A percentile compares a stretch with the other conserved stretches of the same genome.
These are phyloP conservation scores for Sedum album DNA, from an alignment of 164 flowering plant species.

Conservation along the genomic window DNA sequence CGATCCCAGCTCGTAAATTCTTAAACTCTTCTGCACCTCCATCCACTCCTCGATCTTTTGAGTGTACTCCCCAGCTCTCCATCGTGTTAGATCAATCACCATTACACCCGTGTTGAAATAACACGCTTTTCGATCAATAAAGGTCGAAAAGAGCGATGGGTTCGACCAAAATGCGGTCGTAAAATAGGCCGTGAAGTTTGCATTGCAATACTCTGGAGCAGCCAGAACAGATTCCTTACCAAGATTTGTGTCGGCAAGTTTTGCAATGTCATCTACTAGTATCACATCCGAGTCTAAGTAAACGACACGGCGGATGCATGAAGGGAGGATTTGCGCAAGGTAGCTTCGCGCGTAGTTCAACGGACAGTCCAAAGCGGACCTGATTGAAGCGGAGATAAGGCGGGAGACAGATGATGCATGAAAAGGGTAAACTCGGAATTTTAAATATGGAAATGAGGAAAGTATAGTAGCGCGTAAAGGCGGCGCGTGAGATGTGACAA, in stretches of 20 bases:
- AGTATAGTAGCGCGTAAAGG: background rate
- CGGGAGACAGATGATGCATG: background rate
- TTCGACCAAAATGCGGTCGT: conserved; percentile 11
- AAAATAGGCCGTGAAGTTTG: conserved; percentile 11
- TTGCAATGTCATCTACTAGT: conserved; percentile 9
- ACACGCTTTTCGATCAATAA: background rate
- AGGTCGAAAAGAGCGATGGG: conserved; percentile 1
- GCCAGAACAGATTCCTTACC: background rate
- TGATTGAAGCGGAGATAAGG: background rate
- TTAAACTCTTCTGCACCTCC: conserved; percentile 4
- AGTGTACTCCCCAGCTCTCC: conserved; percentile 7
- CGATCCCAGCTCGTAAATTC: conserved; percentile 12
- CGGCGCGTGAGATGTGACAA: conserved; percentile 3
- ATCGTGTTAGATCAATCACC: conserved; percentile 7
- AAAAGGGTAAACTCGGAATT: background rate
- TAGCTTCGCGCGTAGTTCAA: conserved; percentile 8
- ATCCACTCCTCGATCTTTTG: conserved; percentile 6
- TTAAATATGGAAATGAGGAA: conserved; percentile 4
- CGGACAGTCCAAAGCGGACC: background rate
- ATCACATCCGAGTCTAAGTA: conserved; percentile 12
- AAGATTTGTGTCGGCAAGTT: background rate
- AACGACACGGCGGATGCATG: conserved; percentile 5
- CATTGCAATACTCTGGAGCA: conserved; percentile 14
- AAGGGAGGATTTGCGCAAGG: conserved; percentile 3
- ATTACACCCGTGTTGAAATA: conserved; percentile 14